These are phyloP conservation scores for Rhodotorula sp. DNA, from an alignment of 1,284 basidiomycete species.

Conservation along the genomic window DNA sequence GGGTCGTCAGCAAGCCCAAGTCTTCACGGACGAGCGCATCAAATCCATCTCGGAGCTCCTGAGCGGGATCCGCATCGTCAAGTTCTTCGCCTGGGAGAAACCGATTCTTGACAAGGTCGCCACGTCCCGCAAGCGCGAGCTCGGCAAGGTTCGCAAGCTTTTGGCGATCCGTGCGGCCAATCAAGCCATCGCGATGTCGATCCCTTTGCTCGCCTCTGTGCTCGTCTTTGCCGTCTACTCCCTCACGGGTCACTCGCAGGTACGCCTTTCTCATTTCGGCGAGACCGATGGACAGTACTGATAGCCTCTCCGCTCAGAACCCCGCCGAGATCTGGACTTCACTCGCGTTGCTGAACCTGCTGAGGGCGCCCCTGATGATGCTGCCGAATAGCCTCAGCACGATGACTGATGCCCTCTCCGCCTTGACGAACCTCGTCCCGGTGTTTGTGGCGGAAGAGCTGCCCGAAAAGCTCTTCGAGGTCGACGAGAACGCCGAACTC, in stretches of 20 bases:
- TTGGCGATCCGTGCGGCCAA: conserved; percentile 63
- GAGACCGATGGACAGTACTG: too few relatives aligned
- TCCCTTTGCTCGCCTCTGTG: conserved; percentile 34
- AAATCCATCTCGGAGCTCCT: conserved; percentile 73
- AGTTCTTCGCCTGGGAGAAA: conserved; percentile 64
- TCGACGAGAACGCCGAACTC: conserved; percentile 59
- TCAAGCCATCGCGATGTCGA: conserved; percentile 44
- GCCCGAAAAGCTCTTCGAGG: conserved; percentile 53
- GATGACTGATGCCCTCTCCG: conserved; percentile 58
- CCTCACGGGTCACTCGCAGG: conserved; percentile 53
- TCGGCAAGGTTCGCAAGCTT: conserved; percentile 62
- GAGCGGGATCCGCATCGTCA: conserved; percentile 77
- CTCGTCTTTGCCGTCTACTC: conserved; percentile 40
- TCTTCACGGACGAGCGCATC: conserved; percentile 79
- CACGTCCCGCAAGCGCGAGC: conserved; percentile 68
- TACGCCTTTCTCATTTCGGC: neutral
- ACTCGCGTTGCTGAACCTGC: conserved; percentile 21
- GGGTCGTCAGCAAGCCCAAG: conserved; percentile 57
- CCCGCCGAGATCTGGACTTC: conserved; percentile 46
- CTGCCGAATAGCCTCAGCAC: conserved; percentile 64
- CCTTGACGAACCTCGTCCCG: conserved; percentile 15
- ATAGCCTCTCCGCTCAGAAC: conserved; percentile 55
- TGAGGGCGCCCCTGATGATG: conserved; percentile 56
- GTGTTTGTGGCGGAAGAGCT: conserved; percentile 36
- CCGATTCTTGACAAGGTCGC: conserved; percentile 66